Evolutionary conservation across 345 rosid genomes (phyloP).

Genomic region (Jatropha curcas): DNA sequence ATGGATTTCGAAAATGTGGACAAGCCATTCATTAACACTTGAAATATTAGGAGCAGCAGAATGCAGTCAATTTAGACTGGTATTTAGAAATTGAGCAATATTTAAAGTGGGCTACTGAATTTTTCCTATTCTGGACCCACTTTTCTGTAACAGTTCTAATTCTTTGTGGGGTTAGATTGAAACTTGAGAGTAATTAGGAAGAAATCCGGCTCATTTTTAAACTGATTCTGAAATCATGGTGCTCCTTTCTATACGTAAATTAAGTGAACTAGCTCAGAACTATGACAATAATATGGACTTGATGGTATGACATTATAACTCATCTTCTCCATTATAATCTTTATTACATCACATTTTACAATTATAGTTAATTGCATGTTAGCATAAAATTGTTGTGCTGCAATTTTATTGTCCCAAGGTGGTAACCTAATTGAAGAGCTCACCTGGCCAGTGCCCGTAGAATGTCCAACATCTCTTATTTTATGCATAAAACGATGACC

Average conservation of each 20-base stretch:
- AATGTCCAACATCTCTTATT: no score
- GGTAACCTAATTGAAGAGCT: no score
- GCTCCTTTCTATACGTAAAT: neutral
- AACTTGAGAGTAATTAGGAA: neutral
- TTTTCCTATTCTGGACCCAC: neutral
- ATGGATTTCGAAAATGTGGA: slow-evolving; percentile 52
- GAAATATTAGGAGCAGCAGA: neutral
- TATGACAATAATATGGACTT: neutral
- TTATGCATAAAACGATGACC: no score
- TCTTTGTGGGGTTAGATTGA: slow-evolving; percentile 9
- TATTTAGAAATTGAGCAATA: slow-evolving; percentile 12
- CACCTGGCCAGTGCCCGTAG: no score
- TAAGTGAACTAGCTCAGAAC: neutral
- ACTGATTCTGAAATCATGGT: neutral
- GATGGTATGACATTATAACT: no score
- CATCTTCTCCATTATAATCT: no score
- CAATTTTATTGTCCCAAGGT: no score
- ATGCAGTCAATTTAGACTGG: neutral
- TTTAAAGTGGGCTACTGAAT: neutral
- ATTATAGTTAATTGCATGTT: no score
- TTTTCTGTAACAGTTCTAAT: neutral
- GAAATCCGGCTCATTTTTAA: neutral
- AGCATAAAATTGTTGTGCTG: no score
- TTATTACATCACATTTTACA: no score
- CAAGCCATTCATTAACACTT: neutral